Conservation (phyloP, 805 yeast species). For the Hanseniaspora meyeri region DNA sequence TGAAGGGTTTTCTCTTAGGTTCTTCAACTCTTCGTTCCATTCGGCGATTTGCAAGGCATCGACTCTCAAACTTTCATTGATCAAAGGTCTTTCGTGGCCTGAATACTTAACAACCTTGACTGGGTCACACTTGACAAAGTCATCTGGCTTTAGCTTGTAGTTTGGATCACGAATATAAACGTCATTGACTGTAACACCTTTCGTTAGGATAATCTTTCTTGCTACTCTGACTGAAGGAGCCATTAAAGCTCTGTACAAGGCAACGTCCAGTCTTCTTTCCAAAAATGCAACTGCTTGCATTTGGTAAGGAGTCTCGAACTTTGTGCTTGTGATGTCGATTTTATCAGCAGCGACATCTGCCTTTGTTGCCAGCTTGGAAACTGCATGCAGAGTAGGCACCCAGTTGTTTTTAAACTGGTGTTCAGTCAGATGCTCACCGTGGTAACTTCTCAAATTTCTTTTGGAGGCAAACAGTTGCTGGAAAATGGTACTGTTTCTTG, state of each 20-base stretch:
- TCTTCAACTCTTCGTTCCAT: slow-evolving; percentile 63
- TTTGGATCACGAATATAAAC: slow-evolving; percentile 65
- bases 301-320: slow-evolving; percentile 62
- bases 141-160: slow-evolving; percentile 69
- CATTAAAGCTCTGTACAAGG: slow-evolving; percentile 81
- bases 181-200: slow-evolving; percentile 79
- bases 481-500: slow-evolving; percentile 50
- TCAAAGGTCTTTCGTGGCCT: slow-evolving; percentile 73
- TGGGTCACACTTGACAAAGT: slow-evolving; percentile 73
- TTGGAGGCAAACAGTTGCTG: slow-evolving; percentile 90
- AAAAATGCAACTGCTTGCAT: slow-evolving; percentile 79
- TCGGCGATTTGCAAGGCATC: slow-evolving; percentile 60
- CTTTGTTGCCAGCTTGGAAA: slow-evolving; percentile 70
- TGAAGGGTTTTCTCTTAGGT: slow-evolving; percentile 38
- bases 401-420: slow-evolving; percentile 64
- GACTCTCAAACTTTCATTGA: slow-evolving; percentile 51
- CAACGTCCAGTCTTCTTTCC: slow-evolving; percentile 82
- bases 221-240: slow-evolving; percentile 92
- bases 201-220: slow-evolving; percentile 68
- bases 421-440: slow-evolving; percentile 88
- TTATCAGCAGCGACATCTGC: slow-evolving; percentile 26
- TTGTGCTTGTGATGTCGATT: slow-evolving; percentile 37
- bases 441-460: slow-evolving; percentile 85
- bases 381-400: slow-evolving; percentile 59
- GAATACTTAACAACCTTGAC: slow-evolving; percentile 73